Evolutionary conservation across 1,284 basidiomycete genomes (phyloP), one percentile per base, ranked within the genome.

Genomic region (Omphalotus olearius): DNA sequence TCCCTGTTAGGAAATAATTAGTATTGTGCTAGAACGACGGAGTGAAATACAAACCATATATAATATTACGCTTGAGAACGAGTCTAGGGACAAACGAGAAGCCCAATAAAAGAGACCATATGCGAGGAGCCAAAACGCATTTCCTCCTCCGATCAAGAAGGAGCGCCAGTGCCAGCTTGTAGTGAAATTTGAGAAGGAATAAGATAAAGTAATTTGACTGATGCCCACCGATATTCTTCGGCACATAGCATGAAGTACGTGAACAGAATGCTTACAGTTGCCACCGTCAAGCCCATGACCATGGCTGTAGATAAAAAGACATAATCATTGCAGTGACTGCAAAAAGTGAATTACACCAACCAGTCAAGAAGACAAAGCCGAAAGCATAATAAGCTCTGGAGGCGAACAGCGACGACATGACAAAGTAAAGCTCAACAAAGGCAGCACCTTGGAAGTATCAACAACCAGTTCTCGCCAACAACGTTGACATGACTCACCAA

Each of bases 341-440:
- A 17, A 36, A 14, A 4, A 4, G n/a, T n/a, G 38, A 23, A 20
- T 35, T 25, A 49, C 7, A 35, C 17, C 11, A 42, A 43, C 48
- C 48, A 0, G 95, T 97, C 47, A 98, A 73, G 28, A 93, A 89
- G 42, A 98, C 73, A 75, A 98, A 98, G 35, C 96, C 96, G 64
- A 96, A 97, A 13, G 94, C 94, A 64, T 96, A 97, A 71, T 94
- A 94, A 45, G 93, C 91, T 46, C 91, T 81, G 41, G 93, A 94
- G 25, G 95, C 95, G 62, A 98, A 99, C 40, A 98, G 76, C 60
- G 88, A 91, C 16, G 93, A 93, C 58, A 98, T 78, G 45, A 98
- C 86, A 66, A 95, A 98, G 70, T 94, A 98, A 11, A 98, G 75
- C 68, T 98, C 96, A 57, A 98, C 90, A 64, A 98, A 98, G 0